Percentiles rank a stretch among this genome's conserved stretches.
Evolutionary conservation across 2,329 filamentous ascomycete genomes (phyloP).

Genomic region (Madurella mycetomatis): DNA sequence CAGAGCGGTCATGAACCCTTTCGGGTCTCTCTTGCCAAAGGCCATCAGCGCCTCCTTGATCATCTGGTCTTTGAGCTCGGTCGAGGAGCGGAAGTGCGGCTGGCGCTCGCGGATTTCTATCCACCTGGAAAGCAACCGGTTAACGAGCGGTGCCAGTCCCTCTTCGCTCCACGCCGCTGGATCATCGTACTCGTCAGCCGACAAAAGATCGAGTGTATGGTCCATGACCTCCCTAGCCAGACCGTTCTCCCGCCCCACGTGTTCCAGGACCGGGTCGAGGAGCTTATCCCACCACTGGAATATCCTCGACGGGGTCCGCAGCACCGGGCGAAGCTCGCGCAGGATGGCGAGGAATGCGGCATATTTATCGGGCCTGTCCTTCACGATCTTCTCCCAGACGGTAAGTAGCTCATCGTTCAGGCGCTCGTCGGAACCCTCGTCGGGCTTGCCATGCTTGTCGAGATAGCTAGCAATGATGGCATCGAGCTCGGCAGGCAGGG

Average conservation of each 20-base stretch:
- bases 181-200: conserved; percentile 56
- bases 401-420: conserved; percentile 68
- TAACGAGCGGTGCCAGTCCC: conserved; percentile 46
- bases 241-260: conserved; percentile 57
- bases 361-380: conserved; percentile 51
- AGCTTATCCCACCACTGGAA: conserved; percentile 69
- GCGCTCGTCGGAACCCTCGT: conserved; percentile 64
- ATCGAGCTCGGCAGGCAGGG: conserved; percentile 62
- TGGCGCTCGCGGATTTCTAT: conserved; percentile 43
- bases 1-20: conserved; percentile 60
- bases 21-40: conserved; percentile 66
- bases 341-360: conserved; percentile 67
- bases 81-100: conserved; percentile 34
- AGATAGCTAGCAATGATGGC: conserved; percentile 63
- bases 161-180: conserved; percentile 40
- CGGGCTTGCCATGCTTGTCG: conserved; percentile 61
- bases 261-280: conserved; percentile 49
- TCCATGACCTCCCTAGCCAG: conserved; percentile 61
- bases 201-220: conserved; percentile 60
- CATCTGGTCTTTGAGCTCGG: conserved; percentile 46
- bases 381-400: conserved; percentile 62
- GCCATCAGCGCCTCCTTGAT: conserved; percentile 49
- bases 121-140: conserved; percentile 55
- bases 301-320: conserved; percentile 59
- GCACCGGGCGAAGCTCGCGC: conserved; percentile 57